phyloP scores from a whole-genome alignment of 176 grass and related monocot species.

The Elaeis guineensis region DNA sequence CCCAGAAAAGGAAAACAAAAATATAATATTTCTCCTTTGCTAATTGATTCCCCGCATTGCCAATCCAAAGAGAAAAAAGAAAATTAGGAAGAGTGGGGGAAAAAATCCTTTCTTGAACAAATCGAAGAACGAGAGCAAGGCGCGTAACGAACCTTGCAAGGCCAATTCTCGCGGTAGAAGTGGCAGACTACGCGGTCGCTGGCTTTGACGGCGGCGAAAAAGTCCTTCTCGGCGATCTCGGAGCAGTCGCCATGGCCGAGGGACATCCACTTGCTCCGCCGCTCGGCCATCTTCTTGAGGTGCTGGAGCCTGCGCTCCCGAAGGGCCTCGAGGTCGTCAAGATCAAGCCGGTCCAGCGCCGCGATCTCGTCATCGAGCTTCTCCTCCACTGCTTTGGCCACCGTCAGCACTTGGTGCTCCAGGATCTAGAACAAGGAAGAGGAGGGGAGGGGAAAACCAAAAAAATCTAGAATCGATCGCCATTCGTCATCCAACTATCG shows the following conservation, averaged over 20 bases:
- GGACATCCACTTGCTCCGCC: constrained; percentile 66
- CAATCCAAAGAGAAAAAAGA: not conserved
- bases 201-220: constrained; percentile 76
- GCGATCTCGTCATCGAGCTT: constrained; percentile 81
- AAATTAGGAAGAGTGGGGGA: not conserved
- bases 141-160: constrained; percentile 53
- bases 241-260: constrained; percentile 75
- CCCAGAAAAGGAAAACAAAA: no score
- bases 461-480: no score
- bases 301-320: constrained; percentile 84
- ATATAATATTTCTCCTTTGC: no score
- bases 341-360: constrained; percentile 57
- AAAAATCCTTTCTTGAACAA: not conserved
- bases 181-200: constrained; percentile 90
- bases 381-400: constrained; percentile 78
- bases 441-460: no score
- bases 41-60: not conserved
- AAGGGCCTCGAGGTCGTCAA: constrained; percentile 72
- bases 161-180: constrained; percentile 97
- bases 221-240: constrained; percentile 92
- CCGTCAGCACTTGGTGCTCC: constrained; percentile 78
- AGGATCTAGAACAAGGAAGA: constrained; percentile 33
- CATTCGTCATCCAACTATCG: no score
- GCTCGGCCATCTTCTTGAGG: constrained; percentile 87
- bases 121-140: not conserved